Evolutionary conservation across 345 rosid species (phyloP).

Genomic region (Linum tenue): DNA sequence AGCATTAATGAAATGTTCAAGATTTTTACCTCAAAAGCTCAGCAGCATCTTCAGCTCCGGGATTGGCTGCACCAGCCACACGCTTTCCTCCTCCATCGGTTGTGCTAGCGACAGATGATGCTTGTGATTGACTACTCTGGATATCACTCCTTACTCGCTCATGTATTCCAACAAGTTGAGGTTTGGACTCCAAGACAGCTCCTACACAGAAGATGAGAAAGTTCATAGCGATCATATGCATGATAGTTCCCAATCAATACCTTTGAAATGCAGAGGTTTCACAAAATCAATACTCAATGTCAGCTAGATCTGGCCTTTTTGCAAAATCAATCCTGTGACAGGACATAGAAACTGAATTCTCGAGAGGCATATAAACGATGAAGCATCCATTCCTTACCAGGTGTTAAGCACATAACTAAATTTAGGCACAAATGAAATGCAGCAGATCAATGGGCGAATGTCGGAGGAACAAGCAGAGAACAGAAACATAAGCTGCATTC

Average conservation of each 20-base stretch:
- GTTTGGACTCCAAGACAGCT: conserved; percentile 67
- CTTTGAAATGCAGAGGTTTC: not conserved
- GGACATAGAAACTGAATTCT: not conserved
- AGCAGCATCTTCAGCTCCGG: conserved; percentile 86
- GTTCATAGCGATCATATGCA: not conserved
- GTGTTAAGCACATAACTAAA: too few relatives aligned
- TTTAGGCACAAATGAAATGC: too few relatives aligned
- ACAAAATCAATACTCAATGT: too few relatives aligned
- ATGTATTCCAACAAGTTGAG: conserved; percentile 78
- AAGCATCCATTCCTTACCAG: not conserved
- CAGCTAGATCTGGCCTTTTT: not conserved
- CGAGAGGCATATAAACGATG: not conserved
- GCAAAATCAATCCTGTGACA: not conserved
- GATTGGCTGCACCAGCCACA: conserved; percentile 65
- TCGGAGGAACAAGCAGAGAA: too few relatives aligned
- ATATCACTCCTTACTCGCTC: conserved; percentile 85
- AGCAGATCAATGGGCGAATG: too few relatives aligned
- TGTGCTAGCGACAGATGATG: conserved; percentile 24
- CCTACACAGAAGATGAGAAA: conserved; percentile 26
- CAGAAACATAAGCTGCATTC: not conserved
- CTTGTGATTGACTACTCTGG: conserved; percentile 43
- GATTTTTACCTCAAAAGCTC: conserved; percentile 56
- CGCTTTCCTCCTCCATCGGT: conserved; percentile 43
- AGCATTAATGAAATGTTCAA: not conserved
- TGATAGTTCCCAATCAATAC: not conserved